These are phyloP conservation scores for Citrullus mucosospermus DNA, from an alignment of 306 rosid species.

Conservation along the genomic window DNA sequence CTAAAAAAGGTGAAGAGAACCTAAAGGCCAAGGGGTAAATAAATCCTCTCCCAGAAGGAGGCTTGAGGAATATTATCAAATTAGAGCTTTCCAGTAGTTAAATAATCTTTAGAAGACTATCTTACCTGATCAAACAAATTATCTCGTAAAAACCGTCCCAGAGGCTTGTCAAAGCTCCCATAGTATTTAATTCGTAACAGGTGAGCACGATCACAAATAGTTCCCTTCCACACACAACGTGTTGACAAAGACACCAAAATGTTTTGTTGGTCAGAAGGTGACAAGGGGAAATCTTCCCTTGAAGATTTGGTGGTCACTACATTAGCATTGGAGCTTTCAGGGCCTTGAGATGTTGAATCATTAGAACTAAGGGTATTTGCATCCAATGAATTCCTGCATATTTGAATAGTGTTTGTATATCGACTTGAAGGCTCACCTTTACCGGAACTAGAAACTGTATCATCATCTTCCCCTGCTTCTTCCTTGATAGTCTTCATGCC, in stretches of 20 bases:
- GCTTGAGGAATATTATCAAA: background rate
- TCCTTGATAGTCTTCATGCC: background rate
- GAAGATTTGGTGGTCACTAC: slow-evolving; percentile 22
- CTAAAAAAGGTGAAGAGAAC: background rate
- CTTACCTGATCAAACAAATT: slow-evolving; percentile 92
- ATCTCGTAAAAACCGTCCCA: slow-evolving; percentile 82
- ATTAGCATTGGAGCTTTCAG: slow-evolving; percentile 13
- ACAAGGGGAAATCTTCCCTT: slow-evolving; percentile 76
- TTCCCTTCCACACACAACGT: slow-evolving; percentile 96
- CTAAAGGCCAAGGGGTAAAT: background rate
- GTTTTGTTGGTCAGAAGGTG: slow-evolving; percentile 90
- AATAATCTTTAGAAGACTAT: background rate
- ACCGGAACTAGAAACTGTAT: background rate
- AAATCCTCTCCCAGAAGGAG: background rate
- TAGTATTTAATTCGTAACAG: slow-evolving; percentile 91
- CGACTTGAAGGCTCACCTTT: background rate
- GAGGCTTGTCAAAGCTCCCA: slow-evolving; percentile 86
- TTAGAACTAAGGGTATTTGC: slow-evolving; percentile 22
- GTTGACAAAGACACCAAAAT: slow-evolving; percentile 93
- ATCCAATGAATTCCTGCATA: slow-evolving; percentile 12
- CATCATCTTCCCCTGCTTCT: background rate
- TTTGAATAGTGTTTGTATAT: background rate
- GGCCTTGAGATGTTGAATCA: slow-evolving; percentile 24
- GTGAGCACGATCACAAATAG: slow-evolving; percentile 92
- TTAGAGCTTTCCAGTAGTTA: background rate